Conservation (phyloP, 2,329 filamentous ascomycete genomes). For the Dryadomyces quercus-mongolicae region DNA sequence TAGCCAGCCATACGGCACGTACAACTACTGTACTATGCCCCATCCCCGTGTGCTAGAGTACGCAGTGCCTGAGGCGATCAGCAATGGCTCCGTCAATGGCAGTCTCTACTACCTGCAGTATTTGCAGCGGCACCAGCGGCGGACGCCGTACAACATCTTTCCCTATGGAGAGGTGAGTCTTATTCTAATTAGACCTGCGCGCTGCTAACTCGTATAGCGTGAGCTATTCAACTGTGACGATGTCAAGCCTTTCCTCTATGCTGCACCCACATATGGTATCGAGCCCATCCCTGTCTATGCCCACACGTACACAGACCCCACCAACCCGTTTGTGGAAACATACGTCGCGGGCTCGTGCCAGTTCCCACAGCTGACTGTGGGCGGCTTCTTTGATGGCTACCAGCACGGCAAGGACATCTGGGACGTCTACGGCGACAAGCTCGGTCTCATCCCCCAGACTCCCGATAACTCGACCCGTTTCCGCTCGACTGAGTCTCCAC, state of each 20-base stretch:
- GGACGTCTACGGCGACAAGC: conserved; percentile 2
- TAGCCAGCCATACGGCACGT: not conserved
- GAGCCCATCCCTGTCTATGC: conserved; percentile 3
- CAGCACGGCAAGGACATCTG: conserved; percentile 3
- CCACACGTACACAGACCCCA: not conserved
- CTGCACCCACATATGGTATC: not conserved
- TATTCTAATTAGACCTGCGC: not conserved
- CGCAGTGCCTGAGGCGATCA: not conserved
- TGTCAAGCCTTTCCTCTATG: not conserved
- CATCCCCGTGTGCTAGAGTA: conserved; percentile 2
- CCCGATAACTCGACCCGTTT: not conserved
- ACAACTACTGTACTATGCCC: conserved; percentile 5
- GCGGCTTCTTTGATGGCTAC: conserved; percentile 3
- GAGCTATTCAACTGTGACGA: conserved; percentile 1
- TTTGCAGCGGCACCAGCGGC: conserved; percentile 5
- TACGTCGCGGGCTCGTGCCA: conserved; percentile 3
- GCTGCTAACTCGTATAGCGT: not conserved
- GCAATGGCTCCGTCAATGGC: not conserved
- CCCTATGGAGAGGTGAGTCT: conserved; percentile 1
- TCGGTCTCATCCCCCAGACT: conserved; percentile 1
- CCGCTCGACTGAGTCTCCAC: not conserved
- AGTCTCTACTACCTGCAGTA: not conserved
- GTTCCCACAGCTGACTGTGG: conserved; percentile 4
- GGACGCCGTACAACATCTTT: conserved; percentile 5
- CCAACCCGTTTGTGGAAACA: not conserved